Base-by-base conservation (phyloP, 148 eudicot genomes). In the Limonium bicolor region DNA sequence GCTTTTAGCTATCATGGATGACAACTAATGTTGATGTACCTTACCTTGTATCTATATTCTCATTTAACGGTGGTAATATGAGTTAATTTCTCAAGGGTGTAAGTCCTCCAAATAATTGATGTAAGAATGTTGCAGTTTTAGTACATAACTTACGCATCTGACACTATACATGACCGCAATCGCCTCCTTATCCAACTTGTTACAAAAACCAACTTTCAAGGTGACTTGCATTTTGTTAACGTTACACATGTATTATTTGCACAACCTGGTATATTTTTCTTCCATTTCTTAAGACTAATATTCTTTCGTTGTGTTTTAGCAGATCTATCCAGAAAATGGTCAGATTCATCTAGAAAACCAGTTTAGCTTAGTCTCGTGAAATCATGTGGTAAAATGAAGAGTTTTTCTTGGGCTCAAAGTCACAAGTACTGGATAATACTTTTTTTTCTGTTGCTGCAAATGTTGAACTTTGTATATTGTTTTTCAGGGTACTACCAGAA, bases 91-190 rank as follows among this genome's bases (percentile, higher is more conserved):
- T n/a, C n/a, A n/a, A n/a, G n/a, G n/a, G n/a, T n/a, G n/a, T n/a
- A n/a, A n/a, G n/a, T n/a, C n/a, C n/a, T n/a, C n/a, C n/a, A n/a
- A n/a, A n/a, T n/a, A n/a, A 7, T 33, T 12, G 22, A 50, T 50
- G 16, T 31, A 42, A 42, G 27, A 55, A 18, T 31, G 19, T 11
- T 76, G 65, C 70, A 82, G 96, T 69, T 87, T 87, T 48, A 56
- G 47, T 58, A 83, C 90, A 17, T 94, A 76, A 53, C 96, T 79
- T 61, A 76, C 71, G 38, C 78, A 47, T 38, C 72, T 83, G 38
- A 56, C 88, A 41, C 76, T 87, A 40, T 70, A 87, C 53, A 60
- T 78, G 78, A 87, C 96, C 39, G 86, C 90, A 53, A 49, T 82
- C 60, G 77, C 96, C 58, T 82, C 96, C 14, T 54, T 67, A 31